These are phyloP conservation scores for Trichoderma breve DNA, from an alignment of 2,329 filamentous ascomycete species.

Conservation along the genomic window DNA sequence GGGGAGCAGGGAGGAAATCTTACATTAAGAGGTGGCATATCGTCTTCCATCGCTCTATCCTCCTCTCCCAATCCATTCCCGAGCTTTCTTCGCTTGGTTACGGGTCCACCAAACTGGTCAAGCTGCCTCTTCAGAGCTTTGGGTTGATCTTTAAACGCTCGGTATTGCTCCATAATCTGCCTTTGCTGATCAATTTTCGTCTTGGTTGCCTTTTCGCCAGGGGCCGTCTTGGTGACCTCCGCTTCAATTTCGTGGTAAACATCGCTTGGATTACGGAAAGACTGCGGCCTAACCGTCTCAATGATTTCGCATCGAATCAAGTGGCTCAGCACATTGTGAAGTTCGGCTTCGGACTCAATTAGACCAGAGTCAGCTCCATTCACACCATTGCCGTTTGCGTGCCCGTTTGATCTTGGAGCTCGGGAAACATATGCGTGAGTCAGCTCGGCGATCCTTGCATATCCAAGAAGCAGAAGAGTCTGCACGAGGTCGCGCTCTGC, in stretches of 20 bases:
- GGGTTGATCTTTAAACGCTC: slow-evolving; percentile 52
- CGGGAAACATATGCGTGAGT: slow-evolving; percentile 57
- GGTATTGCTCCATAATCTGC: slow-evolving; percentile 54
- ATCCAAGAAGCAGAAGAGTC: slow-evolving; percentile 72
- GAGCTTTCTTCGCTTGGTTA: slow-evolving; percentile 55
- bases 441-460: slow-evolving; percentile 69
- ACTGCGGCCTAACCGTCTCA: slow-evolving; percentile 57
- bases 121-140: slow-evolving; percentile 52
- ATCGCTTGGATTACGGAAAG: slow-evolving; percentile 61
- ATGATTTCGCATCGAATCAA: slow-evolving; percentile 66
- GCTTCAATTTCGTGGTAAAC: slow-evolving; percentile 61
- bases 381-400: slow-evolving; percentile 24
- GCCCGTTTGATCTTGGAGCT: slow-evolving; percentile 36
- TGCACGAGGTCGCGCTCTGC: slow-evolving; percentile 72
- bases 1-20: neutral
- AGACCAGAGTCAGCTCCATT: slow-evolving; percentile 30
- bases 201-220: slow-evolving; percentile 51
- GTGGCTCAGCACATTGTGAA: slow-evolving; percentile 51
- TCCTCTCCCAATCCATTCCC: slow-evolving; percentile 43
- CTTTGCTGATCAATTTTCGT: slow-evolving; percentile 61
- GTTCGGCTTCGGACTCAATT: slow-evolving; percentile 47
- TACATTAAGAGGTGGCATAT: slow-evolving; percentile 53
- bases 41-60: slow-evolving; percentile 32
- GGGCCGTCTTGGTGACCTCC: slow-evolving; percentile 52
- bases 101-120: slow-evolving; percentile 40